These are phyloP conservation scores for Terfezia boudieri DNA, from an alignment of 495 filamentous ascomycete genomes.

Conservation along the genomic window DNA sequence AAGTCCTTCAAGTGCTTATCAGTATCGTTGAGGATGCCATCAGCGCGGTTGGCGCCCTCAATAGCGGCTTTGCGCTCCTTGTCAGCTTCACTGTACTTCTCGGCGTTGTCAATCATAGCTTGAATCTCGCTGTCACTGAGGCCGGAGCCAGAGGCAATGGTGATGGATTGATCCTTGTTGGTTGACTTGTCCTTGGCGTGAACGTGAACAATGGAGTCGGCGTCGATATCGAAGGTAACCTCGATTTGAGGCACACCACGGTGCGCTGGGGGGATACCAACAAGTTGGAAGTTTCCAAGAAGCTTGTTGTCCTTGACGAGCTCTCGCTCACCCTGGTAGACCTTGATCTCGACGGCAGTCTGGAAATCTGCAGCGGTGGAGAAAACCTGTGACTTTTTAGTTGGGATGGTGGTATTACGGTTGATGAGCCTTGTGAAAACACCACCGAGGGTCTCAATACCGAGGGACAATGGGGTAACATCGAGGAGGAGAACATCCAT, in stretches of 20 bases:
- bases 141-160: conserved; percentile 94
- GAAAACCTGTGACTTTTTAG: conserved; percentile 98
- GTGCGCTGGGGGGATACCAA: conserved; percentile 91
- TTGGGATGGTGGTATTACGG: conserved; percentile 98
- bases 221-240: conserved; percentile 98
- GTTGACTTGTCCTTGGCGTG: conserved; percentile 98
- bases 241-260: conserved; percentile 95
- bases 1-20: conserved; percentile 97
- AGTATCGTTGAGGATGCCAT: conserved; percentile 89
- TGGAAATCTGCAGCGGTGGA: conserved; percentile 98
- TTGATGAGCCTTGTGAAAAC: conserved; percentile 99
- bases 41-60: conserved; percentile 88
- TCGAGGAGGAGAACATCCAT: conserved; percentile 91
- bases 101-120: conserved; percentile 89
- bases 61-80: conserved; percentile 93
- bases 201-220: conserved; percentile 96
- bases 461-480: conserved; percentile 90
- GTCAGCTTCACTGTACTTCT: conserved; percentile 84
- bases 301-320: conserved; percentile 98
- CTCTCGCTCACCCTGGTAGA: conserved; percentile 99
- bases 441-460: conserved; percentile 98
- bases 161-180: conserved; percentile 99
- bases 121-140: conserved; percentile 87
- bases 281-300: conserved; percentile 98
- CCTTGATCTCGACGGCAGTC: conserved; percentile 99